Percentiles rank a stretch among this genome's conserved stretches.
Evolutionary conservation across 2,329 filamentous ascomycete genomes (phyloP).

Genomic region (Fusarium albosuccineum): DNA sequence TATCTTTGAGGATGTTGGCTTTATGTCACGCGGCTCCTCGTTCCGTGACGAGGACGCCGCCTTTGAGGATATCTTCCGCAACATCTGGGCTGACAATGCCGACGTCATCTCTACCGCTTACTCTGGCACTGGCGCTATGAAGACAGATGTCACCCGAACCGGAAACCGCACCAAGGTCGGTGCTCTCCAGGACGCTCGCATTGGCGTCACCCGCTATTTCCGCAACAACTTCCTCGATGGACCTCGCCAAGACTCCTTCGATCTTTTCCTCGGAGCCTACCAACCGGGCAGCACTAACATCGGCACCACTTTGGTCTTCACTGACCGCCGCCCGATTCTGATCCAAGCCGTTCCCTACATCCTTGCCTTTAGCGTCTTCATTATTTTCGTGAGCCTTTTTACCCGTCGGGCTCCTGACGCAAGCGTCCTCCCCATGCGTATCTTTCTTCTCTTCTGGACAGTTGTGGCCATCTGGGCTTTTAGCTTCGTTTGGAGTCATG

Average conservation of each 20-base stretch:
- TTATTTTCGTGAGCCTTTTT: constrained; percentile 80
- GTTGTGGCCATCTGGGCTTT: constrained; percentile 77
- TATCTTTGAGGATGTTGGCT: constrained; percentile 86
- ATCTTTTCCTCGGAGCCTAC: constrained; percentile 91
- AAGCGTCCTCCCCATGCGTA: constrained; percentile 81
- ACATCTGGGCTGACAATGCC: constrained; percentile 98
- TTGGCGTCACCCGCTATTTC: constrained; percentile 90
- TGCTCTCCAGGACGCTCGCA: constrained; percentile 86
- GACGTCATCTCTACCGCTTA: constrained; percentile 94
- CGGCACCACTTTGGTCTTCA: constrained; percentile 80
- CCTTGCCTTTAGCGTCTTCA: constrained; percentile 86
- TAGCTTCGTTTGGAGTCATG: constrained; percentile 84
- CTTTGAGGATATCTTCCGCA: constrained; percentile 94
- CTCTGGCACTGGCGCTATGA: constrained; percentile 95
- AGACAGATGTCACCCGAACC: constrained; percentile 97
- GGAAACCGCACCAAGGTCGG: constrained; percentile 89
- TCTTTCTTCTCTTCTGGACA: constrained; percentile 86
- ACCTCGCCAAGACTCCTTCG: constrained; percentile 93
- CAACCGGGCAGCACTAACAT: constrained; percentile 79
- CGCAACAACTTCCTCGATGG: constrained; percentile 96
- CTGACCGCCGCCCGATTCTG: constrained; percentile 85
- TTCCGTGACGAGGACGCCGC: constrained; percentile 81
- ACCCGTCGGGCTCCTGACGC: constrained; percentile 79
- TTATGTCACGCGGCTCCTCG: constrained; percentile 80
- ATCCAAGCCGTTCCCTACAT: constrained; percentile 96